Conservation (phyloP, 768 basidiomycete genomes). For the Mycena alexandri region DNA sequence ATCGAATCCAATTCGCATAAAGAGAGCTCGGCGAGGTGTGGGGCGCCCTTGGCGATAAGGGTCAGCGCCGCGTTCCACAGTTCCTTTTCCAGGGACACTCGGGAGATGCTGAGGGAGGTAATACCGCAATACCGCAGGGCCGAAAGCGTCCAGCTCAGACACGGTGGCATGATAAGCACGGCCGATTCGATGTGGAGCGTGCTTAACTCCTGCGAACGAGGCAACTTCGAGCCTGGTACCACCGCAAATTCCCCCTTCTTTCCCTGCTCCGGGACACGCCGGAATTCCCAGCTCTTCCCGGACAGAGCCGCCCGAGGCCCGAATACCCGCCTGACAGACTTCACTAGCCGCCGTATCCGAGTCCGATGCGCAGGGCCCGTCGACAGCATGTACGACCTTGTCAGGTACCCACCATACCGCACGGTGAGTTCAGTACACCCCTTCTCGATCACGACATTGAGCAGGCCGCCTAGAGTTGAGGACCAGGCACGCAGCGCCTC, state of each 20-base stretch:
- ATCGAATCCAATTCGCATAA: conserved; percentile 33
- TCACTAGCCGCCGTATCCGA: conserved; percentile 11
- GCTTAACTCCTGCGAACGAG: conserved; percentile 19
- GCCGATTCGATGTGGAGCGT: conserved; percentile 35
- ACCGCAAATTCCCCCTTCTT: conserved; percentile 16
- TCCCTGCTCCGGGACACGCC: conserved; percentile 21
- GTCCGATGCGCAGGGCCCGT: not conserved
- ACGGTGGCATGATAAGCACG: conserved; percentile 33
- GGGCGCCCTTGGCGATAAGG: conserved; percentile 31
- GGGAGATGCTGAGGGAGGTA: conserved; percentile 29
- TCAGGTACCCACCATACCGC: conserved; percentile 32
- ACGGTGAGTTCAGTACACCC: conserved; percentile 34
- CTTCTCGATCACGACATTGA: conserved; percentile 26
- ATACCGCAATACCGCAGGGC: conserved; percentile 24
- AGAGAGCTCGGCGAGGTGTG: conserved; percentile 21
- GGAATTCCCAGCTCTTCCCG: conserved; percentile 29
- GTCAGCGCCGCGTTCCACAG: conserved; percentile 25
- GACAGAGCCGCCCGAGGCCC: not conserved
- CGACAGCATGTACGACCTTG: conserved; percentile 25
- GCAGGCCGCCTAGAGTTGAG: conserved; percentile 15
- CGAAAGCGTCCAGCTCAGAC: conserved; percentile 35
- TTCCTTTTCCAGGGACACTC: conserved; percentile 29
- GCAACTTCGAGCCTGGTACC: not conserved
- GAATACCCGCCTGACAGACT: conserved; percentile 17
- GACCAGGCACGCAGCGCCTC: conserved; percentile 34